Evolutionary conservation across 805 yeast species (phyloP), one percentile per base, ranked within the genome.

Genomic region (Candida berthetii): DNA sequence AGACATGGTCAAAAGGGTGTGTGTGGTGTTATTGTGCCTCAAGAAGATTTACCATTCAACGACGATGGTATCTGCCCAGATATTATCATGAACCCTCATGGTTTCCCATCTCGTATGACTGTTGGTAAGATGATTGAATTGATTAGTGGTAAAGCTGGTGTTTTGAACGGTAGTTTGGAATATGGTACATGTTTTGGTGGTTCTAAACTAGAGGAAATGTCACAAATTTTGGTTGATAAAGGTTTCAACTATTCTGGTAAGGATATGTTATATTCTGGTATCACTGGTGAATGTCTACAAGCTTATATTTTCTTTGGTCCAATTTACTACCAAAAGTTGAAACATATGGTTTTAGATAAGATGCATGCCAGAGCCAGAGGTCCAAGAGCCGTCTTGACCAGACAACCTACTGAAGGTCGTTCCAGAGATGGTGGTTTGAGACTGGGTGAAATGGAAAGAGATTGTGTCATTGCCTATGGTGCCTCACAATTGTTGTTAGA

Each of bases 311-410:
- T 93, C 79, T 93, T 93, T 64, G 99, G 99, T 1, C 99, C 99
- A 16, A 93, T 93, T 51, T 93, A 93, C 65, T 93, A 93, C 64
- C 99, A 93, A 67, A 93, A 93, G 60, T 79, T 93, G 72, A 93
- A 93, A 74, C 99, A 93, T 66, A 93, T 93, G 99, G 99, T 93
- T 37, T 65, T 93, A 65, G 99, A 93, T 67, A 93, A 93, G 66
- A 93, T 93, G 99, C 99, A 93, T 60, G 99, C 99, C 1, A 85
- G 99, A 74, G 97, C 99, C 2, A 80, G 99, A 62, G 99, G 99
- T 40, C 99, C 99, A 42, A 80, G 98, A 54, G 99, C 99, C 1
- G 98, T 93, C 11, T 72, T 93, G 44, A 93, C 99, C 9, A 81
- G 99, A 65, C 99, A 93, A 66, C 99, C 98, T 15, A 91, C 98